A percentile compares a stretch with the other conserved stretches of the same genome.
Evolutionary conservation across 768 basidiomycete genomes (phyloP).

Genomic region (Agrocybe chaxingu): DNA sequence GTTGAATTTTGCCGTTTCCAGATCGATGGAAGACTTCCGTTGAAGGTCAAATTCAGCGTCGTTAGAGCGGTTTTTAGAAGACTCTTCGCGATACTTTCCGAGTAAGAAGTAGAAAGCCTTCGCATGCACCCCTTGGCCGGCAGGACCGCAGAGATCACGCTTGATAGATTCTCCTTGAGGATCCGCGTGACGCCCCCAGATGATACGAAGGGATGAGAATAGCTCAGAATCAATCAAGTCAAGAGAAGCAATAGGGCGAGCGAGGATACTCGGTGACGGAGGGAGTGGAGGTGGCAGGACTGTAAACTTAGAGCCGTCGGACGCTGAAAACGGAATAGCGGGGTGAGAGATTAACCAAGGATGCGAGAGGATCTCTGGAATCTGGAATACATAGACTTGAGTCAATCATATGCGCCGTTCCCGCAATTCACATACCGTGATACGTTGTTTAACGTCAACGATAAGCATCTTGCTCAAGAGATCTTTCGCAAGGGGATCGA

Average conservation of each 20-base stretch:
- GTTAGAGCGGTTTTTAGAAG: slow-evolving; percentile 41
- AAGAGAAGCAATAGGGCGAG: slow-evolving; percentile 64
- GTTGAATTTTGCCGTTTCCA: slow-evolving; percentile 30
- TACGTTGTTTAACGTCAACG: slow-evolving; percentile 75
- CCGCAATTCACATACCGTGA: slow-evolving; percentile 56
- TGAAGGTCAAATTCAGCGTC: slow-evolving; percentile 29
- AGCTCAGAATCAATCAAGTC: slow-evolving; percentile 75
- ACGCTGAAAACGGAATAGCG: slow-evolving; percentile 39
- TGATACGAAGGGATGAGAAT: slow-evolving; percentile 72
- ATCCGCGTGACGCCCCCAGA: slow-evolving; percentile 79
- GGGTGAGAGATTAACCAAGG: slow-evolving; percentile 70
- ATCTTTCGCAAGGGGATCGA: slow-evolving; percentile 83
- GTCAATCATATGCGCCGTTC: not conserved
- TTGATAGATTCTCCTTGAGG: slow-evolving; percentile 49
- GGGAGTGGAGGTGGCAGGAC: slow-evolving; percentile 38
- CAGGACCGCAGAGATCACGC: slow-evolving; percentile 65
- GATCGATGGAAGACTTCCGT: slow-evolving; percentile 10
- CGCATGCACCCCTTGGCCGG: slow-evolving; percentile 68
- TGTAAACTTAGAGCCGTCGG: slow-evolving; percentile 25
- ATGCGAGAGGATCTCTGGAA: slow-evolving; percentile 80
- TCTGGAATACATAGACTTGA: slow-evolving; percentile 40
- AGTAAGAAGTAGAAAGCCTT: slow-evolving; percentile 91
- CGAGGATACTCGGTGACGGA: slow-evolving; percentile 66
- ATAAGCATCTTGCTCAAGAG: slow-evolving; percentile 85
- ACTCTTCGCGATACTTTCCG: slow-evolving; percentile 67